Evolutionary conservation across 2,329 filamentous ascomycete species (phyloP), one percentile per base, ranked within the genome.

Genomic region (Beauveria sp.): DNA sequence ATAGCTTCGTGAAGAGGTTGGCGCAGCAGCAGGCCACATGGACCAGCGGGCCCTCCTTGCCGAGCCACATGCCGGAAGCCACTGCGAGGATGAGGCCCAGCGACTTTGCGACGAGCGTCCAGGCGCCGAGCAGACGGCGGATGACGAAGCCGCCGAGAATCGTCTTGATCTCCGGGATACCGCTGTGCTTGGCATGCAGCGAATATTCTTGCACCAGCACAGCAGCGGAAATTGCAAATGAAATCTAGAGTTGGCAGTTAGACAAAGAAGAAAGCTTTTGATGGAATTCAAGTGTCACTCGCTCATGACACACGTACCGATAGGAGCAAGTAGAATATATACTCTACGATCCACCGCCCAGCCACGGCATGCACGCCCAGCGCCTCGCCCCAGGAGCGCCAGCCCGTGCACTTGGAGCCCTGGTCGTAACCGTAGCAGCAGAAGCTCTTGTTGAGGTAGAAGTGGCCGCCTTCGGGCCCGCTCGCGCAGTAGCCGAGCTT

Each of bases 121-220:
- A 97, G 38, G 81, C 80, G 10, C 93, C 91, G 70, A 98, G 79
- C 69, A 98, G 96, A 63, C 87, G 85, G 63, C 87, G 84, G 64
- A 99, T 97, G 38, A 99, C 88, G 72, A 97, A 97, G 6, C 93
- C 93, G 46, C 93, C 93, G 59, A 99, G 78, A 9, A 99, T 85
- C 3, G 93, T 97, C 79, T 99, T 99, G 76, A 99, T 96, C 78
- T 99, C 93, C 6, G 93, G 92, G 67, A 99, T 97, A 75, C 93
- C 93, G 72, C 91, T 96, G 70, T 98, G 93, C 72, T 90, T 93
- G 53, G 93, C 93, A 74, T 96, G 91, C 5, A 89, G 80, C 26
- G 91, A 91, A 74, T 93, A 98, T 67, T 88, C 85, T 68, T 88
- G 86, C 16, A 98, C 93, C 59, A 98, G 77, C 58, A 93, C 71